These are phyloP conservation scores for Auriscalpium orientale DNA, from an alignment of 768 basidiomycete genomes.

Conservation along the genomic window DNA sequence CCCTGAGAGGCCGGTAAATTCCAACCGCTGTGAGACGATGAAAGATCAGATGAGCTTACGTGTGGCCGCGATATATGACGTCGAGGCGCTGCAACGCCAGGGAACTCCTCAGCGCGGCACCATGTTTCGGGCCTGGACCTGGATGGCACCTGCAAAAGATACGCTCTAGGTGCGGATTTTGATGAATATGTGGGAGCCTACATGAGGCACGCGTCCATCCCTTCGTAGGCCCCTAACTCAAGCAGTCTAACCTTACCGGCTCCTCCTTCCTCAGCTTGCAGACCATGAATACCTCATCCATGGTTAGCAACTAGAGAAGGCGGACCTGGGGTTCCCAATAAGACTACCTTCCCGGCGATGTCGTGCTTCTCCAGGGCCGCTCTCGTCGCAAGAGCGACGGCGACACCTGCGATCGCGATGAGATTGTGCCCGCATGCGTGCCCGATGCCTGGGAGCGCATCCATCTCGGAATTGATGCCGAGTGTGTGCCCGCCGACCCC, in stretches of 20 bases:
- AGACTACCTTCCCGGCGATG: constrained; percentile 59
- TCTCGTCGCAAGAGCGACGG: constrained; percentile 60
- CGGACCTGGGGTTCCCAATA: constrained; percentile 74
- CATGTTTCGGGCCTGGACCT: constrained; percentile 68
- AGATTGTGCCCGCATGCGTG: constrained; percentile 82
- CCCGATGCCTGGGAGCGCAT: constrained; percentile 34
- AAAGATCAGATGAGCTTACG: constrained; percentile 33
- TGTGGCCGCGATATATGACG: constrained; percentile 67
- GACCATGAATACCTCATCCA: background rate
- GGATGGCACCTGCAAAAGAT: constrained; percentile 61
- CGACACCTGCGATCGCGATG: constrained; percentile 71
- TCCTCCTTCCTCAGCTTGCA: constrained; percentile 70
- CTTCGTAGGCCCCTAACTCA: constrained; percentile 64
- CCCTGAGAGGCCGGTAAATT: constrained; percentile 32
- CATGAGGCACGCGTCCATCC: constrained; percentile 76
- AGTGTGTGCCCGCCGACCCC: constrained; percentile 63
- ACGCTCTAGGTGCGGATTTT: background rate
- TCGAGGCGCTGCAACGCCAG: constrained; percentile 54
- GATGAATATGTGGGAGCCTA: constrained; percentile 19
- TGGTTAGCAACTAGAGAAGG: background rate
- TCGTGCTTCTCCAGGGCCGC: constrained; percentile 51
- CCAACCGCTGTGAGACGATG: background rate
- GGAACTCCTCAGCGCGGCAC: constrained; percentile 55
- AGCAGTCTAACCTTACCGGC: constrained; percentile 64
- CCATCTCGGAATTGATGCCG: constrained; percentile 73